Evolutionary conservation across 306 rosid genomes (phyloP).

Genomic region (Elaeagnus macrophylla): DNA sequence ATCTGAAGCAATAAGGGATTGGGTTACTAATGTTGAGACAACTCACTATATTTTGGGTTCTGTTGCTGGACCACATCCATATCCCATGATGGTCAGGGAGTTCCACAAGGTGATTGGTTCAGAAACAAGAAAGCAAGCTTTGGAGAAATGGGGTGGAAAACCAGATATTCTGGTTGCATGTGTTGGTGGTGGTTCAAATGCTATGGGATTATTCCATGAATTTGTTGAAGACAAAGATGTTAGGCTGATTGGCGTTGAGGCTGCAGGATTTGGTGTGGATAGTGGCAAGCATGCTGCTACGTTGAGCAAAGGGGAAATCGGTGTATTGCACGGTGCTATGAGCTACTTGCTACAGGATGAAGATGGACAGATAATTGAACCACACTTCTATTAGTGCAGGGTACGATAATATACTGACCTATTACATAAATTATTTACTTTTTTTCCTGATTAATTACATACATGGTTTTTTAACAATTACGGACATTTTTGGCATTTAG

Average conservation of each 20-base stretch:
- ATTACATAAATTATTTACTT: not conserved
- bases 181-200: slow-evolving; percentile 95
- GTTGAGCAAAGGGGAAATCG: slow-evolving; percentile 75
- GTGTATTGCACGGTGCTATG: slow-evolving; percentile 98
- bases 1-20: slow-evolving; percentile 93
- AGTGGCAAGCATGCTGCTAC: slow-evolving; percentile 99
- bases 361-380: slow-evolving; percentile 92
- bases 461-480: not conserved
- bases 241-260: slow-evolving; percentile 83
- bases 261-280: slow-evolving; percentile 90
- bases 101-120: slow-evolving; percentile 86
- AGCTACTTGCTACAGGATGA: slow-evolving; percentile 91
- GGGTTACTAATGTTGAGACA: slow-evolving; percentile 98
- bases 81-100: slow-evolving; percentile 99
- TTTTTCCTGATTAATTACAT: slow-evolving; percentile 4
- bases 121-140: slow-evolving; percentile 88
- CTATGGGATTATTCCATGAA: slow-evolving; percentile 88
- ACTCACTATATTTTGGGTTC: slow-evolving; percentile 97
- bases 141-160: slow-evolving; percentile 93
- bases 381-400: slow-evolving; percentile 98
- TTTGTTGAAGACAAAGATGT: slow-evolving; percentile 71
- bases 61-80: slow-evolving; percentile 97
- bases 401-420: slow-evolving; percentile 32
- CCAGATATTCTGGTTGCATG: slow-evolving; percentile 92
- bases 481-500: slow-evolving; percentile 29